These are phyloP conservation scores for Colletotrichum sp. DNA, from an alignment of 2,329 filamentous ascomycete genomes.

Conservation along the genomic window DNA sequence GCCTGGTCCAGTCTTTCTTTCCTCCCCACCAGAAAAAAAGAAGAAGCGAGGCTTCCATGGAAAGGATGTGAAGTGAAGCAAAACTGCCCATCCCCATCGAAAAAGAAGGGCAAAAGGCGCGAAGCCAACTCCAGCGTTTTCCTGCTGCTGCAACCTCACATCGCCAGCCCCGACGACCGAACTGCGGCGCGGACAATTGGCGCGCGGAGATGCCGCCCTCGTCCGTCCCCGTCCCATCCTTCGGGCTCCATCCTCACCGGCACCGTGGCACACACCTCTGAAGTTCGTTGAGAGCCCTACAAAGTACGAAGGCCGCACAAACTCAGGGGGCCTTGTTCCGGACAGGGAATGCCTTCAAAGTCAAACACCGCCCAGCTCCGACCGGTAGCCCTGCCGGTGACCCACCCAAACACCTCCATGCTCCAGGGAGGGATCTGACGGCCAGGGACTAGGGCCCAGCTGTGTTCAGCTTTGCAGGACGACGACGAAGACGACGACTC, in stretches of 20 bases:
- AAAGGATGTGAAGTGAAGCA: neutral
- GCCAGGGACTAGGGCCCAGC: neutral
- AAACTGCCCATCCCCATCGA: neutral
- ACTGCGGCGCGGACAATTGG: neutral
- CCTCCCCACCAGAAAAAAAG: neutral
- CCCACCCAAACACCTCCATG: neutral
- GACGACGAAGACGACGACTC: neutral
- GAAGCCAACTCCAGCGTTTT: neutral
- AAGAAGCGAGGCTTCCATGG: neutral
- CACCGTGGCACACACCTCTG: neutral
- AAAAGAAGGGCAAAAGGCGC: neutral
- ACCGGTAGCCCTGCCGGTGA: neutral
- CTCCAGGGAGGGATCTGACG: neutral
- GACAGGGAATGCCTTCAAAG: constrained; percentile 11
- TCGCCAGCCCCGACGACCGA: neutral
- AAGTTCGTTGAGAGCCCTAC: neutral
- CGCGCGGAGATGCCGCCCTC: constrained; percentile 5
- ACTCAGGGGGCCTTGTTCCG: neutral
- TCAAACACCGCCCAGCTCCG: neutral
- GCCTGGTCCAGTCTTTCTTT: neutral
- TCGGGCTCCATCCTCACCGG: neutral
- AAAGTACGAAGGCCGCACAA: neutral
- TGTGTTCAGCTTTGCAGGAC: neutral
- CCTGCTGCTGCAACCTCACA: neutral
- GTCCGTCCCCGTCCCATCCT: neutral